A percentile compares a stretch with the other conserved stretches of the same genome.
Conservation (phyloP, 805 yeast genomes). For the Metschnikowia drakensbergensis region DNA sequence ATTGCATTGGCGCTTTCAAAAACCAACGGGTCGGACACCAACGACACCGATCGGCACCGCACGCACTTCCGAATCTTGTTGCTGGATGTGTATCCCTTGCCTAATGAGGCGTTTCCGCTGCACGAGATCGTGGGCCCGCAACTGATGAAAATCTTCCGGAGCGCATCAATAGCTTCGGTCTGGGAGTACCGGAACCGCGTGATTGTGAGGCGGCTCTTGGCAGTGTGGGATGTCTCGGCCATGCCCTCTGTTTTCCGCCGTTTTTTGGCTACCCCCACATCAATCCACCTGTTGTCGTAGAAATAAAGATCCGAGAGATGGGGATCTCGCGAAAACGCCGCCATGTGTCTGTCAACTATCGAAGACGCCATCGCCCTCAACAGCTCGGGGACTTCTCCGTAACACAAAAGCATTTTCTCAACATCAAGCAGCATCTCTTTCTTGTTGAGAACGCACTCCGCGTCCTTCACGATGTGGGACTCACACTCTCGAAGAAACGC, state of each 20-base stretch:
- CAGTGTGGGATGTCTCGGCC: not conserved
- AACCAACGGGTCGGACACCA: constrained; percentile 36
- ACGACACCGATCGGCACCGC: constrained; percentile 41
- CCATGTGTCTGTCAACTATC: constrained; percentile 47
- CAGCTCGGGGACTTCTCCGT: constrained; percentile 54
- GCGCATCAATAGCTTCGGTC: constrained; percentile 33
- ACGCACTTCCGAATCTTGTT: constrained; percentile 34
- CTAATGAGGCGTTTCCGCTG: constrained; percentile 13
- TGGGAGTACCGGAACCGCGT: constrained; percentile 19
- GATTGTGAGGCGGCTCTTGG: constrained; percentile 2
- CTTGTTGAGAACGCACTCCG: constrained; percentile 12
- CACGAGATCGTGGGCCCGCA: constrained; percentile 11
- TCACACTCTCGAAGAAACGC: constrained; percentile 59
- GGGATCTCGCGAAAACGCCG: constrained; percentile 40
- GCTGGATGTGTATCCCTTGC: constrained; percentile 12
- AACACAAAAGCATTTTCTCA: constrained; percentile 60
- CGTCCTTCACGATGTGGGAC: constrained; percentile 30
- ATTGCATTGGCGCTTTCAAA: constrained; percentile 31
- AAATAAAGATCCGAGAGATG: constrained; percentile 55
- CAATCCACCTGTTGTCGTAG: constrained; percentile 66
- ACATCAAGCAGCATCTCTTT: constrained; percentile 32
- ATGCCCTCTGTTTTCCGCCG: not conserved
- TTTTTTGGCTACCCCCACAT: constrained; percentile 27
- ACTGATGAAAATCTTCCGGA: constrained; percentile 33
- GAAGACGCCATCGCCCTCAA: constrained; percentile 38